Percentiles rank a stretch among this genome's conserved stretches.
Evolutionary conservation across 1,284 basidiomycete genomes (phyloP).

Genomic region (Malassezia obtusa): DNA sequence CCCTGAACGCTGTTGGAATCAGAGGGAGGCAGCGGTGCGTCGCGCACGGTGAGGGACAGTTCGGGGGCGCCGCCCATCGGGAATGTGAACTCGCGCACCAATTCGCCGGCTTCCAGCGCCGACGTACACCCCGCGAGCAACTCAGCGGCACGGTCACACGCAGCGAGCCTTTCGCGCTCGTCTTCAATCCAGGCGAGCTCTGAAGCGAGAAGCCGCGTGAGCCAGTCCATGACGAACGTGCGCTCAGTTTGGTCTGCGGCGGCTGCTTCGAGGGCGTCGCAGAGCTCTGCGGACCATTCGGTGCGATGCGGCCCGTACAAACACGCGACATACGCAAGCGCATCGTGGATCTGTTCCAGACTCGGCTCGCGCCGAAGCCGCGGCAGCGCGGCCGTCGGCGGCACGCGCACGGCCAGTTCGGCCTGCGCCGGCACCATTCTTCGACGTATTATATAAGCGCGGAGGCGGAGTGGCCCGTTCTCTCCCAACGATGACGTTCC

Average conservation of each 20-base stretch:
- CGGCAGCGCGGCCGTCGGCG: conserved; percentile 12
- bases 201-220: conserved; percentile 1
- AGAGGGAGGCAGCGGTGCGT: conserved; percentile 14
- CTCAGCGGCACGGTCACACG: conserved; percentile 4
- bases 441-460: conserved; percentile 1
- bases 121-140: background rate
- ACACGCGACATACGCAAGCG: conserved; percentile 1
- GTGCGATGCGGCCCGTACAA: conserved; percentile 1
- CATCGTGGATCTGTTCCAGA: background rate
- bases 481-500: conserved; percentile 3
- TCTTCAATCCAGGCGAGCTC: conserved; percentile 6
- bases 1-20: conserved; percentile 6
- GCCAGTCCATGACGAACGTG: conserved; percentile 10
- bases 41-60: conserved; percentile 6
- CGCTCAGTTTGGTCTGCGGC: conserved; percentile 16
- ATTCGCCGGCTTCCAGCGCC: conserved; percentile 9
- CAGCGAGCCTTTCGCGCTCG: background rate
- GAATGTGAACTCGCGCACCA: conserved; percentile 14
- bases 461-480: background rate
- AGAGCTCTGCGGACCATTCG: background rate
- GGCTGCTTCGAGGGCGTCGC: conserved; percentile 9
- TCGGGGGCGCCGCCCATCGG: background rate
- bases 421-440: background rate
- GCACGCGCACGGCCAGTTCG: background rate
- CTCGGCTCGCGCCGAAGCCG: conserved; percentile 10